These are phyloP conservation scores for Lepidium africanum DNA, from an alignment of 345 rosid genomes.

Conservation along the genomic window DNA sequence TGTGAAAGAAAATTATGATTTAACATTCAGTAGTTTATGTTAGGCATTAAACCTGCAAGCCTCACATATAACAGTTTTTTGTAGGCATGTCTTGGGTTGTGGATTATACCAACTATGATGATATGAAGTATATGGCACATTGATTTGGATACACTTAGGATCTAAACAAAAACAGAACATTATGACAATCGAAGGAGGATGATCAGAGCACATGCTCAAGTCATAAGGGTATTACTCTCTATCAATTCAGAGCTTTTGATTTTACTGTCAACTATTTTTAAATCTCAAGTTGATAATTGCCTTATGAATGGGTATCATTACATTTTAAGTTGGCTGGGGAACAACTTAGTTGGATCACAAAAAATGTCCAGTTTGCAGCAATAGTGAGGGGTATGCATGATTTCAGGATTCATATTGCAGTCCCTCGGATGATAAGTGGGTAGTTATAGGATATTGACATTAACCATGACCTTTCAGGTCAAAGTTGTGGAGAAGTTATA, in stretches of 20 bases:
- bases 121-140: too few relatives aligned
- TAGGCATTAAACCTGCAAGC: too few relatives aligned
- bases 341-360: constrained; percentile 51
- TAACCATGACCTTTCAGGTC: constrained; percentile 35
- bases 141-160: constrained; percentile 97
- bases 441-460: background rate
- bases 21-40: too few relatives aligned
- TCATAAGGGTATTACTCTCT: constrained; percentile 53
- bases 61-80: too few relatives aligned
- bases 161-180: constrained; percentile 75
- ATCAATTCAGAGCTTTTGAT: background rate
- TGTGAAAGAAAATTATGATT: too few relatives aligned
- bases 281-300: background rate
- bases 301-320: constrained; percentile 65
- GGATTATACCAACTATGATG: too few relatives aligned
- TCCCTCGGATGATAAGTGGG: background rate
- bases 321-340: constrained; percentile 90
- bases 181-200: constrained; percentile 59
- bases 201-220: constrained; percentile 98
- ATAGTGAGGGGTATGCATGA: constrained; percentile 57
- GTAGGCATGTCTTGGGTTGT: too few relatives aligned
- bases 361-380: constrained; percentile 50
- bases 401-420: background rate
- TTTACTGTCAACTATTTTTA: background rate
- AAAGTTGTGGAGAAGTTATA: constrained; percentile 60